A percentile compares a stretch with the other conserved stretches of the same genome.
Conservation (phyloP, 441 rosid species). For the Rhodomyrtus psidioides region DNA sequence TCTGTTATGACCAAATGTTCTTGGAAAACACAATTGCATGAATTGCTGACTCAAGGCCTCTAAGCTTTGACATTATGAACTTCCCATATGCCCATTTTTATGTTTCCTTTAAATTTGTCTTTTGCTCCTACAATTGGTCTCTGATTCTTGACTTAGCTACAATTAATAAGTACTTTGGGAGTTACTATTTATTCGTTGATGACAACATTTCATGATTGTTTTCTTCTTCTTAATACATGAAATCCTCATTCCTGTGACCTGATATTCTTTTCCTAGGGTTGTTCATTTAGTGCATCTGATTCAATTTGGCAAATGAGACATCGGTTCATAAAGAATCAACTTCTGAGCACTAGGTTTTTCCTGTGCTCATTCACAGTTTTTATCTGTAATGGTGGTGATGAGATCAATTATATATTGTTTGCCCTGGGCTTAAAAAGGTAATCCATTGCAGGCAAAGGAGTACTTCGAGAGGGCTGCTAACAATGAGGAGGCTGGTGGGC, state of each 20-base stretch:
- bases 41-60: not conserved
- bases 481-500: conserved; percentile 76
- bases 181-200: not conserved
- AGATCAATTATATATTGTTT: not conserved
- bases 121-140: not conserved
- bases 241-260: not conserved
- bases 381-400: not conserved
- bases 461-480: conserved; percentile 91
- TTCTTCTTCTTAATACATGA: not conserved
- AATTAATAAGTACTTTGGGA: not conserved
- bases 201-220: not conserved
- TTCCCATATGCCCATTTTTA: not conserved
- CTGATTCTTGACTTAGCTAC: not conserved
- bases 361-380: not conserved
- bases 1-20: not conserved
- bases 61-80: not conserved
- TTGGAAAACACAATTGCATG: not conserved
- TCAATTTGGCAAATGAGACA: not conserved
- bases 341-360: not conserved
- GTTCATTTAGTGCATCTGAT: not conserved
- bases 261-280: not conserved
- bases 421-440: not conserved
- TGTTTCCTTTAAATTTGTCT: not conserved
- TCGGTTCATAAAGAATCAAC: not conserved
- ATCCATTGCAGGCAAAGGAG: conserved; percentile 69